phyloP scores from a whole-genome alignment of 139 green algal genomes.

The Picochlorum sp. region DNA sequence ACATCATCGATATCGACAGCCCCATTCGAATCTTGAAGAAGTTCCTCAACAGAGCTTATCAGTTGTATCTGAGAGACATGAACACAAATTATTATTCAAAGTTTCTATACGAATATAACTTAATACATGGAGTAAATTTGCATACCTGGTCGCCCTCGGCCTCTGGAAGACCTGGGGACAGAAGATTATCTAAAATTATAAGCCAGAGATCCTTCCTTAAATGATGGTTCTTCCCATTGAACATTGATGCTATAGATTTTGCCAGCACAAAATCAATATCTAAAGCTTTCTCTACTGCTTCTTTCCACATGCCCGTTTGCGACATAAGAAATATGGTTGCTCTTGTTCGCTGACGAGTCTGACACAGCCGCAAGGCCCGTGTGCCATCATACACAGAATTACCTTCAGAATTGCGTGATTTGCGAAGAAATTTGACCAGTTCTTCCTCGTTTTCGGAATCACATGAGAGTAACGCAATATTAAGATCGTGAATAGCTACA shows the following conservation, averaged over 20 bases:
- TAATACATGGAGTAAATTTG: too few species aligned
- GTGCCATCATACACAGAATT: conserved; percentile 70
- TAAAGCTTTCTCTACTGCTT: conserved; percentile 75
- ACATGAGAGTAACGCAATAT: conserved; percentile 59
- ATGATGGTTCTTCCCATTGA: conserved; percentile 36
- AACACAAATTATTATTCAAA: too few species aligned
- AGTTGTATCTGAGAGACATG: too few species aligned
- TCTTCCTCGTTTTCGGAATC: conserved; percentile 28
- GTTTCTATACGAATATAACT: too few species aligned
- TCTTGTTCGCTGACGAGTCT: conserved; percentile 26
- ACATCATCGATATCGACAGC: conserved; percentile 92
- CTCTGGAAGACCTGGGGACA: conserved; percentile 31
- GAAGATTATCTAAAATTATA: conserved; percentile 69
- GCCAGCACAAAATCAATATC: conserved; percentile 59
- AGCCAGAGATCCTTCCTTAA: conserved; percentile 75
- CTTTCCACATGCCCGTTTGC: conserved; percentile 57
- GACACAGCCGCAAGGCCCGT: conserved; percentile 67
- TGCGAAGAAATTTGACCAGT: conserved; percentile 58
- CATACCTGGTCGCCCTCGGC: too few species aligned
- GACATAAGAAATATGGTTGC: conserved; percentile 74
- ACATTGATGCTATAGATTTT: conserved; percentile 50
- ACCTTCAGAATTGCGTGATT: conserved; percentile 18
- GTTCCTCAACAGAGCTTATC: conserved; percentile 45
- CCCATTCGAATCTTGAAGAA: conserved; percentile 61
- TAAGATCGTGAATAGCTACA: conserved; percentile 50